Conservation (phyloP, 2,329 filamentous ascomycete species). For the Phialophora chinensis region DNA sequence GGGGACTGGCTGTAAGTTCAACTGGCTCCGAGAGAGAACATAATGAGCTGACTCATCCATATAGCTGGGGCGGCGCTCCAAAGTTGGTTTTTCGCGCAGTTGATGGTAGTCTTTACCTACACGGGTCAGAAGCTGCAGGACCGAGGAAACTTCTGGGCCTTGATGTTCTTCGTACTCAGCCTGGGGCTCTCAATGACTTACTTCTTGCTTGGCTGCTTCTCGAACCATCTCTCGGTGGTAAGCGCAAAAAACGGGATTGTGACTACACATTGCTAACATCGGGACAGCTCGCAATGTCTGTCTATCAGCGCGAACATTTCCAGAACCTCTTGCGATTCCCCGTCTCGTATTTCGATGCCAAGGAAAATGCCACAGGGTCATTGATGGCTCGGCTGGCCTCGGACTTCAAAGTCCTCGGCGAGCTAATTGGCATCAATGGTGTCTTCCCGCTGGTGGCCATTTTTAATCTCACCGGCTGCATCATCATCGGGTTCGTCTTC, state of each 20-base stretch:
- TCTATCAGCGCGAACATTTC: slow-evolving; percentile 54
- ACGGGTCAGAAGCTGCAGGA: slow-evolving; percentile 47
- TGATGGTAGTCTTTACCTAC: slow-evolving; percentile 57
- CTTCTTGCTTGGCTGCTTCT: slow-evolving; percentile 53
- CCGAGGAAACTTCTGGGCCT: slow-evolving; percentile 57
- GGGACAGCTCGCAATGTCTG: slow-evolving; percentile 43
- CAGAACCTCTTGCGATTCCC: slow-evolving; percentile 53
- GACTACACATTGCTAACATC: slow-evolving; percentile 38
- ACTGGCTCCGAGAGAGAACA: not conserved
- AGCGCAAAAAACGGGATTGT: slow-evolving; percentile 7
- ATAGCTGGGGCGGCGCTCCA: slow-evolving; percentile 57
- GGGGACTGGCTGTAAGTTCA: slow-evolving; percentile 44
- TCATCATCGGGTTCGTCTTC: slow-evolving; percentile 72
- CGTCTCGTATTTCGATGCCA: slow-evolving; percentile 51
- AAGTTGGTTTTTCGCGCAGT: slow-evolving; percentile 55
- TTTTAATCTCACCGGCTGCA: slow-evolving; percentile 68
- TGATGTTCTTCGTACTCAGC: slow-evolving; percentile 64
- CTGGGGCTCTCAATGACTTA: slow-evolving; percentile 55
- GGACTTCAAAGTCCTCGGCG: slow-evolving; percentile 58
- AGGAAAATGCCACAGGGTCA: slow-evolving; percentile 56
- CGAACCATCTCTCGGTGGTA: slow-evolving; percentile 51
- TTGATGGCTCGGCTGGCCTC: slow-evolving; percentile 56
- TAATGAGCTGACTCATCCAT: slow-evolving; percentile 29
- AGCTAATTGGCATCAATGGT: slow-evolving; percentile 61
- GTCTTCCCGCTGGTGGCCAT: slow-evolving; percentile 77